Evolutionary conservation across 345 rosid genomes (phyloP), one percentile per base, ranked within the genome.

Genomic region (Salix purpurea): DNA sequence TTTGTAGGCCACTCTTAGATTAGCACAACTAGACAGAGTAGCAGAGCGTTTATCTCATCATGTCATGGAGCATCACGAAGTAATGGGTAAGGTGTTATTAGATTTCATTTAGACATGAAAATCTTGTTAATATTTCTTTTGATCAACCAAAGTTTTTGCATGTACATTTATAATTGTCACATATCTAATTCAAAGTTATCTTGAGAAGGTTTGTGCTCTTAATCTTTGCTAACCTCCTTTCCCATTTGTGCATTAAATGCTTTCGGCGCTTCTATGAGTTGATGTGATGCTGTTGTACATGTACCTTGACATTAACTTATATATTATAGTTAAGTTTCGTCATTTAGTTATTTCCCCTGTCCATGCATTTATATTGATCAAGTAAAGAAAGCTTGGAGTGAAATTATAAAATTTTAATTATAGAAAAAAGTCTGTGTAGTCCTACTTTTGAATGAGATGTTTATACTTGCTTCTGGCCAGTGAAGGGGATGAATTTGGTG

Each of bases 401-500:
- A 70, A 23, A 44, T 28, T 64, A 34, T 44, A 30, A 46, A 14
- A 14, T 46, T 14, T 12, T 46, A 46, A 46, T 46, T 46, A 46
- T 46, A 46, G 52, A 46, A 46, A 39, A 62, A 77, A 37, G 66
- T 76, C 37, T 74, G 15, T 16, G 6, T 76, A 21, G 34, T 46
- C 34, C 69, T 34, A 16, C 67, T 13, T 72, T 72, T 66, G 76
- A 78, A 72, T 44, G 73, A 73, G 74, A 74, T 73, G 44, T 73
- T 78, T 67, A 71, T 84, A 69, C 73, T 77, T 87, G 78, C 85
- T 87, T 82, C 86, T 92, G 92, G 91, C 82, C 98, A 96, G 99
- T 96, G 97, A 93, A 96, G 95, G 99, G 99, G 85, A 93, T 96
- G 98, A 82, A 96, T 88, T 86, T 96, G 89, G 98, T 96, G 74